A percentile compares a stretch with the other conserved stretches of the same genome.
phyloP scores from a whole-genome alignment of 192 early-diverging fungal genomes.

The Coemansia reversa region DNA sequence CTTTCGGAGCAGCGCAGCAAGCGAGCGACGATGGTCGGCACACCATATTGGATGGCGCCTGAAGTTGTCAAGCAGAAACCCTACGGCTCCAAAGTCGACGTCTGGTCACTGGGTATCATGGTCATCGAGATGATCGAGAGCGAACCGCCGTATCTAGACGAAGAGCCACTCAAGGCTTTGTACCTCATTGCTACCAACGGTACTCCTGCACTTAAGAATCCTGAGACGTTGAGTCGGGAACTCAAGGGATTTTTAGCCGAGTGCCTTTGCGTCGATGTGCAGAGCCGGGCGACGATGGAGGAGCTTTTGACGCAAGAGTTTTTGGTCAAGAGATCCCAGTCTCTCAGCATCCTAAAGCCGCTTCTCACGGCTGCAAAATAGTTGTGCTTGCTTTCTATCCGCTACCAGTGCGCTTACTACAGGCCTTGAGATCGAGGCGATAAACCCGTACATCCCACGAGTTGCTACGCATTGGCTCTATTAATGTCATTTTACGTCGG shows the following conservation, averaged over 20 bases:
- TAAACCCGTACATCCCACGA: background rate
- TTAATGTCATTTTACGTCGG: conserved; percentile 4
- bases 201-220: conserved; percentile 86
- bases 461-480: conserved; percentile 1
- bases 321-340: conserved; percentile 45
- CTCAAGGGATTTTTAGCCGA: conserved; percentile 87
- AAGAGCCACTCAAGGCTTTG: conserved; percentile 92
- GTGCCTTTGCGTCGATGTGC: conserved; percentile 83
- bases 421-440: background rate
- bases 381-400: background rate
- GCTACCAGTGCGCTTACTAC: background rate
- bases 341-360: conserved; percentile 28
- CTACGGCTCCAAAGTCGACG: conserved; percentile 77
- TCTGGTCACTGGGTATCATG: conserved; percentile 96
- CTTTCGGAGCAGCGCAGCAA: conserved; percentile 80
- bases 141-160: conserved; percentile 93
- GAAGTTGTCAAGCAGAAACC: conserved; percentile 82
- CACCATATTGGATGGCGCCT: conserved; percentile 88
- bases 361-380: conserved; percentile 32
- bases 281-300: conserved; percentile 72
- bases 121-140: conserved; percentile 97
- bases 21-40: conserved; percentile 86
- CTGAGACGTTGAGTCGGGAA: conserved; percentile 72
- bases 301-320: conserved; percentile 77
- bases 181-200: conserved; percentile 96